Evolutionary conservation across 148 eudicot species (phyloP), one percentile per base, ranked within the genome.

Genomic region (Rhododendron ovatum): DNA sequence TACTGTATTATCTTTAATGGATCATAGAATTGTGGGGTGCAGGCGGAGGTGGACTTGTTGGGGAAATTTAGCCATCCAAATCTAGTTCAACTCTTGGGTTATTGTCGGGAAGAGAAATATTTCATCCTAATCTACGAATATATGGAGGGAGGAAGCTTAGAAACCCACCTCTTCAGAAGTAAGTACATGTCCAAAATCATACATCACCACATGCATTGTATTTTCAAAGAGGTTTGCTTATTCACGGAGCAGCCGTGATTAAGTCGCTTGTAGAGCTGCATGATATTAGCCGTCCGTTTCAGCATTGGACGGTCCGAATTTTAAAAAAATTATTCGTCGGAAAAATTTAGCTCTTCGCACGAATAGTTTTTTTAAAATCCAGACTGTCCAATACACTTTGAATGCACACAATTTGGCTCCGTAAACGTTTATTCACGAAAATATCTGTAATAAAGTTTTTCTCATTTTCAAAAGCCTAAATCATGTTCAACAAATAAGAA

Each of bases 41-140:
- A 93, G 98, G 86, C 94, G 59, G 98, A 94, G 89, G 92, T 93
- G 10, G 75, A 92, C 8, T 93, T 93, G 24, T 86, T 94, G 88
- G 98, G 98, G 22, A 94, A 92, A 84, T 92, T 92, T 50, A 87
- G 91, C 20, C 98, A 94, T 76, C 93, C 93, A 5, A 95, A 94
- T 83, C 93, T 95, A 0, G 98, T 94, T 3, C 93, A 83, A 55
- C 88, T 94, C 8, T 85, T 95, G 82, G 96, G 96, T 12, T 93
- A 95, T 69, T 94, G 98, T 30, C 89, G 89, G 88, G 96, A 95
- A 77, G 93, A 93, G 0, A 89, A 81, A 15, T 90, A 94, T 84
- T 90, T 92, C 15, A 91, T 93, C 48, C 96, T 95, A 33, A 94
- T 94, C 26, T 95, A 95, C 37, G 98, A 94, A 78, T 90, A 88